These are phyloP conservation scores for Paramarasmius palmivorus DNA, from an alignment of 1,284 basidiomycete genomes.

Conservation along the genomic window DNA sequence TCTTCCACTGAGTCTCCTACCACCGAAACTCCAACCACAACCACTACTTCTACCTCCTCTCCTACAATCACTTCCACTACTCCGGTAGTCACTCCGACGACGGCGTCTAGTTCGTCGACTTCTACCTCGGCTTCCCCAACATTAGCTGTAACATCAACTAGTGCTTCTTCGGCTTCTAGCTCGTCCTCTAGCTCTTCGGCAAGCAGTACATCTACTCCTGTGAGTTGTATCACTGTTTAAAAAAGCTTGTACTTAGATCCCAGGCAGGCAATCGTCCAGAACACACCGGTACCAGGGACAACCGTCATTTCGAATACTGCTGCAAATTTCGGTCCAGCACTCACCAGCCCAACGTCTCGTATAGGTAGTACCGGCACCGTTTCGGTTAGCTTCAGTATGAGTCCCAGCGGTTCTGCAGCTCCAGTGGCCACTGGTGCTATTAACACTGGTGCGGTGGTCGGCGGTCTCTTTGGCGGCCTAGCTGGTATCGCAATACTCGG, in stretches of 20 bases:
- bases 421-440: conserved; percentile 13
- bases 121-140: neutral
- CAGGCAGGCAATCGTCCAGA: too few species aligned
- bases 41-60: neutral
- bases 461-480: conserved; percentile 16
- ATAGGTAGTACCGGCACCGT: neutral
- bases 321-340: neutral
- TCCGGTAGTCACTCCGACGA: neutral
- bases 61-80: neutral
- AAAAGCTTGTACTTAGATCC: too few species aligned
- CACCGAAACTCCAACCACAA: neutral
- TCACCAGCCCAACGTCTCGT: neutral
- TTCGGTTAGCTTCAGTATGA: neutral
- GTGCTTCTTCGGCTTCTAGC: conserved; percentile 4
- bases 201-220: neutral
- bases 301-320: too few species aligned
- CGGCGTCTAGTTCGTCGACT: neutral
- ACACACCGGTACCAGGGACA: too few species aligned
- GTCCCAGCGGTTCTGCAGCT: conserved; percentile 12
- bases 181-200: neutral
- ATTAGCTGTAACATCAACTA: neutral
- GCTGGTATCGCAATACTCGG: conserved; percentile 15
- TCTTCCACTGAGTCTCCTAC: neutral
- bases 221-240: too few species aligned
- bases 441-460: conserved; percentile 18